These are phyloP conservation scores for Colletotrichum sp. DNA, from an alignment of 2,329 filamentous ascomycete species.

Conservation along the genomic window DNA sequence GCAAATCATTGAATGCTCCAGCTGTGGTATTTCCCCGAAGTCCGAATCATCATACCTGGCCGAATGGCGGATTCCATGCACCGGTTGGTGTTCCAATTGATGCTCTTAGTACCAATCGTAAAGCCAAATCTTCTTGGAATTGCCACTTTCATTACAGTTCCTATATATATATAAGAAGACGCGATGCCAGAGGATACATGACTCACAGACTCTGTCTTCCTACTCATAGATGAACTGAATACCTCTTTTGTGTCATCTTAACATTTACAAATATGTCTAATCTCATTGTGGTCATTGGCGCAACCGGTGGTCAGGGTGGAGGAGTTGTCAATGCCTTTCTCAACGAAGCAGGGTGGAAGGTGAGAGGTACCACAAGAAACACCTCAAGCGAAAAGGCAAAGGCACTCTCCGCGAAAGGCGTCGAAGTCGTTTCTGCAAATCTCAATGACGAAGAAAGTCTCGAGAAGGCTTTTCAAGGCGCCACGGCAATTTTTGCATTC, in stretches of 20 bases:
- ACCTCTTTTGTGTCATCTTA: background rate
- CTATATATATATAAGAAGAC: background rate
- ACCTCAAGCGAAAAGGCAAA: constrained; percentile 31
- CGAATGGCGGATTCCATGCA: background rate
- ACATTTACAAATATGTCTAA: background rate
- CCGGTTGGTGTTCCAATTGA: background rate
- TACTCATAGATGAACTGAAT: accelerated
- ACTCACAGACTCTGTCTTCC: background rate
- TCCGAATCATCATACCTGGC: background rate
- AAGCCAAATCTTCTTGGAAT: background rate
- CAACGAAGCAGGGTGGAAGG: constrained; percentile 26
- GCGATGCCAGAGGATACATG: accelerated
- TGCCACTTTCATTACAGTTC: background rate
- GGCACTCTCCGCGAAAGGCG: constrained; percentile 25
- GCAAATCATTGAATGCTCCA: background rate
- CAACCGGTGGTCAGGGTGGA: constrained; percentile 34
- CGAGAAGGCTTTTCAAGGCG: constrained; percentile 38
- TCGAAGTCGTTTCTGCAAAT: constrained; percentile 38
- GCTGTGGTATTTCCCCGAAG: background rate
- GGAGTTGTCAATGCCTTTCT: constrained; percentile 34
- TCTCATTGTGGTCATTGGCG: constrained; percentile 34
- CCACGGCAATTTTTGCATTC: background rate
- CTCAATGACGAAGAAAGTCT: constrained; percentile 45
- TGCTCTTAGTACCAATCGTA: background rate
- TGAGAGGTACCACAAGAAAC: constrained; percentile 34